Percentiles rank a stretch among this genome's conserved stretches.
phyloP scores from a whole-genome alignment of 176 grass and related monocot species.

The Poa pratensis region DNA sequence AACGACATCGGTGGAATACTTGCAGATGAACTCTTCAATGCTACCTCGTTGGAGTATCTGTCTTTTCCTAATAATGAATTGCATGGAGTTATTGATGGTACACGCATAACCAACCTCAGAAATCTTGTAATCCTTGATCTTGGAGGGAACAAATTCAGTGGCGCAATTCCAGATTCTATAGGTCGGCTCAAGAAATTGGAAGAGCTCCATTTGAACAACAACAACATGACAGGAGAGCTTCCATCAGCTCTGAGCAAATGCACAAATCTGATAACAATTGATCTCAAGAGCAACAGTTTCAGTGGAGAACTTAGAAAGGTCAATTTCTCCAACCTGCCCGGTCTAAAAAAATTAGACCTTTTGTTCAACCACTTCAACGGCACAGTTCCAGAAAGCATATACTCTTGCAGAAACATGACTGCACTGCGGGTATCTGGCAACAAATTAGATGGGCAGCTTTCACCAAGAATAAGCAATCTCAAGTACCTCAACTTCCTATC shows the following conservation, averaged over 20 bases:
- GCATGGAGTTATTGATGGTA: not conserved
- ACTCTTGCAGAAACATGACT: conserved; percentile 23
- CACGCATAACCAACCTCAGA: not conserved
- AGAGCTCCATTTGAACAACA: not conserved
- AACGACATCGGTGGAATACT: conserved; percentile 29
- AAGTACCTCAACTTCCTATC: conserved; percentile 32
- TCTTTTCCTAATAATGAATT: conserved; percentile 5
- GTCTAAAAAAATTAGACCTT: conserved; percentile 8
- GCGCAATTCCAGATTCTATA: not conserved
- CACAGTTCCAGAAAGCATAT: conserved; percentile 35
- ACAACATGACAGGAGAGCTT: conserved; percentile 21
- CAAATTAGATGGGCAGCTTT: not conserved
- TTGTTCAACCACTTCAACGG: not conserved
- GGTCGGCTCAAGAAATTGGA: conserved; percentile 26
- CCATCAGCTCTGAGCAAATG: conserved; percentile 35
- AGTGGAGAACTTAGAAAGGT: conserved; percentile 1
- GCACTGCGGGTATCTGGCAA: not conserved
- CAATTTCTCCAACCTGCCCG: conserved; percentile 29
- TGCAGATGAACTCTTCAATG: conserved; percentile 42
- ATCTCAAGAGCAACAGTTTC: conserved; percentile 28
- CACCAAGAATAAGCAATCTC: not conserved
- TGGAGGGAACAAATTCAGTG: not conserved
- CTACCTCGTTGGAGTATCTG: conserved; percentile 8
- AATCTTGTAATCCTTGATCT: not conserved
- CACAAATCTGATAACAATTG: not conserved